Evolutionary conservation across 352 stramenopile species (phyloP), one percentile per base, ranked within the genome.

Genomic region (Phytophthora brassicae): DNA sequence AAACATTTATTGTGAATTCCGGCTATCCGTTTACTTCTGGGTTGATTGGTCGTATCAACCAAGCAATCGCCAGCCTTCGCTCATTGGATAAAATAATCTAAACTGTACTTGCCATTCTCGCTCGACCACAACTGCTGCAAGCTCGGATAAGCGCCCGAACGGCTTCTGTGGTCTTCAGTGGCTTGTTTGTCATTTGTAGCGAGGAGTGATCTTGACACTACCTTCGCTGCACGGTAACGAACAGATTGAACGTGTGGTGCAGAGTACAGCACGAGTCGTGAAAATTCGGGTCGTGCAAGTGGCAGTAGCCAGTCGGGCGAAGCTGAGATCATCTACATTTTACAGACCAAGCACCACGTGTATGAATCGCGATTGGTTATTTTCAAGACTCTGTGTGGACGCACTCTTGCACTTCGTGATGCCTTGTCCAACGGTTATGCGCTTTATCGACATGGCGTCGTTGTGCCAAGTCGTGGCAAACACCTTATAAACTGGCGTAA

Each of bases 361-460:
- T 95, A 95, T 60, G 86, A 95, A 62, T 93, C 86, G 0, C 81
- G 84, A 13, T 71, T 93, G 44, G 78, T 81, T 7, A 75, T 95
- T 8, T 95, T 94, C 39, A 84, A 86, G 33, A 80, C 86, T 16
- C 65, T 95, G 16, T 79, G 84, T 28, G 57, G 52, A 8, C 82
- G 68, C 11, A 62, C 62, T 0, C 90, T 94, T 24, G 63, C 71
- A 2, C 68, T 95, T 16, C 66, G 68, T 26, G 81, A 93, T 45
- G 86, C 84, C 1, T 67, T 90, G n/a, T 92, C 77, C 7, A 95
- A 94, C 22, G 86, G 86, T 2, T 93, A 95, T 50, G 84, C 86
- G 2, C 70, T 95, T 42, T 17, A 92, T 93, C 29, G 86, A 95
- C 55, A 95, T 95, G 86, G 77, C 86, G 36, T 94, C 86, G 11